Evolutionary conservation across 768 basidiomycete species (phyloP), one percentile per base, ranked within the genome.

Genomic region (Podaxis carcinomalis): DNA sequence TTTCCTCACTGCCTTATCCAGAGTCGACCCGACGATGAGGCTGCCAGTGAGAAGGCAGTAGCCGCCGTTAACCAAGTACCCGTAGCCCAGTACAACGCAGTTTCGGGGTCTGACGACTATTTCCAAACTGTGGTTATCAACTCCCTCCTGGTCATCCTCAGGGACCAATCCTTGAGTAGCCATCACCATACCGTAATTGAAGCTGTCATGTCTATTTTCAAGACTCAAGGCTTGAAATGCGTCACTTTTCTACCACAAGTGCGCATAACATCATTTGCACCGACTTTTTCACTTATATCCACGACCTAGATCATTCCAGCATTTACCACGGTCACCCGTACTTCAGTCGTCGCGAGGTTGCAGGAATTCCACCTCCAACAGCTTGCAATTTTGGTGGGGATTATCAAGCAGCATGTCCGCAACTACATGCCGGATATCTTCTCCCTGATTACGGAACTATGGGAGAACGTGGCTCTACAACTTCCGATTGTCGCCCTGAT

Each of bases 201-300:
- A 71, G 95, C 95, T 1, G 90, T 99, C 66, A 98, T 98, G 93
- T 90, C 93, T 50, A 98, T 99, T 63, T 99, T 98, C 83, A 95
- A 95, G 74, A 97, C 95, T 0, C 95, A 98, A 69, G 95, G 96
- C 13, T 76, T 98, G 69, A 95, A 95, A 80, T 97, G 94, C 72
- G 95, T 96, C 19, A 85, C 92, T 1, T 98, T 98, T 75, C 75
- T 99, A 25, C 92, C 96, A 47, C 95, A 97, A 80, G 93, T 94
- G 69, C 54, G 73, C 63, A 52, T 25, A 19, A 19, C 40, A 9
- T 35, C 5, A 23, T n/a, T 23, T 35, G 32, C 36, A 23, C 23
- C 25, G 5, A 14, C 23, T 50, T 5, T 21, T 50, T 52, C 40
- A 61, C 11, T 53, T 50, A 53, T 70, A 50, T 59, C 50, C 68